Evolutionary conservation across 2,329 filamentous ascomycete species (phyloP).

Genomic region (Ceratocystis harringtonii): DNA sequence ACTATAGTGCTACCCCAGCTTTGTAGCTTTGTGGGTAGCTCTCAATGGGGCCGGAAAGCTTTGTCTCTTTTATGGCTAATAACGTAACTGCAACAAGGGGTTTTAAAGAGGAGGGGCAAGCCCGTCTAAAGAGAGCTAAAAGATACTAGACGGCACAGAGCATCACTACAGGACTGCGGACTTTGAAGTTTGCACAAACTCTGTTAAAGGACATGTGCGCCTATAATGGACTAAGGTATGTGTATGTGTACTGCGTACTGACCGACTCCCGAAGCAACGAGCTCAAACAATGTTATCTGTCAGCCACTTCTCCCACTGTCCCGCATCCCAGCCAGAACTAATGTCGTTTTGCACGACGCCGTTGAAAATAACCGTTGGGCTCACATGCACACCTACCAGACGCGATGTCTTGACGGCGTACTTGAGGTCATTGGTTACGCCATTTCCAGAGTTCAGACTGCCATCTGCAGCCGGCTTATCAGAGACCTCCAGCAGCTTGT

Average conservation of each 20-base stretch:
- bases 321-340: conserved; percentile 59
- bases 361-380: conserved; percentile 79
- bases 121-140: neutral
- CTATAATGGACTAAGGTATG: neutral
- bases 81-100: neutral
- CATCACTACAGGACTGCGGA: neutral
- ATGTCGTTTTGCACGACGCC: conserved; percentile 69
- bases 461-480: conserved; percentile 54
- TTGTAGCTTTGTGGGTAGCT: conserved; percentile 1
- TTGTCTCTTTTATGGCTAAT: neutral
- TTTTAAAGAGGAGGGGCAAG: neutral
- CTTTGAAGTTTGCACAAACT: neutral
- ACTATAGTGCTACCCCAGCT: conserved; percentile 2
- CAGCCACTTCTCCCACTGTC: conserved; percentile 80
- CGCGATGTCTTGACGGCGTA: conserved; percentile 65
- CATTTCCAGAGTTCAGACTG: conserved; percentile 62
- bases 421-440: conserved; percentile 74
- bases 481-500: conserved; percentile 50
- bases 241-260: no score
- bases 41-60: neutral
- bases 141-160: neutral
- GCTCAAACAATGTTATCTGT: conserved; percentile 24
- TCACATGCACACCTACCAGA: conserved; percentile 72
- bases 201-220: neutral
- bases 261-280: neutral